Evolutionary conservation across 2,329 filamentous ascomycete species (phyloP).

Genomic region (Venturia nashicola): DNA sequence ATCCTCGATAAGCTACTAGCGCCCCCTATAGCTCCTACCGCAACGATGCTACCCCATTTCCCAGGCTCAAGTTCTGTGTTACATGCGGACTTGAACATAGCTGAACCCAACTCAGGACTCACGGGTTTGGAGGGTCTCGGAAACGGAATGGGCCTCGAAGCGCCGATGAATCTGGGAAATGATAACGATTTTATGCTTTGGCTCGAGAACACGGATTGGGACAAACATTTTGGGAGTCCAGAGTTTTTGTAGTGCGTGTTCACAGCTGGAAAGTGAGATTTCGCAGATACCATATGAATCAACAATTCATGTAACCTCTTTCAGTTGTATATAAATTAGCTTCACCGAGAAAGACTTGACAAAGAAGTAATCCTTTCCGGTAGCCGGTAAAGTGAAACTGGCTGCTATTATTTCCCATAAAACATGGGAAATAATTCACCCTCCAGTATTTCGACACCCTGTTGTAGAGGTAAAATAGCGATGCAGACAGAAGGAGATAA

Average conservation of each 20-base stretch:
- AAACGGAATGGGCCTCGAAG: conserved; percentile 17
- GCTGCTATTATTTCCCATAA: too few species aligned
- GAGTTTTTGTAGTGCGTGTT: background rate
- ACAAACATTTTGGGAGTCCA: conserved; percentile 17
- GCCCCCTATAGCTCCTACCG: conserved; percentile 11
- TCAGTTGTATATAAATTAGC: too few species aligned
- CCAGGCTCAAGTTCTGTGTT: background rate
- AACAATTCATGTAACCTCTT: too few species aligned
- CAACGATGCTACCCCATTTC: background rate
- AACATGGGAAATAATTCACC: too few species aligned
- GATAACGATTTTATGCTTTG: conserved; percentile 32
- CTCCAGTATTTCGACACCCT: too few species aligned
- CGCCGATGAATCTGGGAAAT: conserved; percentile 24
- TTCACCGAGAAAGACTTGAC: too few species aligned
- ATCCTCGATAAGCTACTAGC: conserved; percentile 31
- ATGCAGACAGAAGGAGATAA: too few species aligned
- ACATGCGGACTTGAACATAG: background rate
- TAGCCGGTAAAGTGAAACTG: too few species aligned
- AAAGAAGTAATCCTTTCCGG: too few species aligned
- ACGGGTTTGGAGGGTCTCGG: conserved; percentile 10
- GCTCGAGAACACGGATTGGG: conserved; percentile 32
- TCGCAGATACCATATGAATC: too few species aligned
- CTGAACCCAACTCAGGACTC: conserved; percentile 2
- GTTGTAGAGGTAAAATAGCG: too few species aligned
- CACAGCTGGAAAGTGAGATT: background rate